These are phyloP conservation scores for Verbascum thapsus DNA, from an alignment of 257 asterid species.

Conservation along the genomic window DNA sequence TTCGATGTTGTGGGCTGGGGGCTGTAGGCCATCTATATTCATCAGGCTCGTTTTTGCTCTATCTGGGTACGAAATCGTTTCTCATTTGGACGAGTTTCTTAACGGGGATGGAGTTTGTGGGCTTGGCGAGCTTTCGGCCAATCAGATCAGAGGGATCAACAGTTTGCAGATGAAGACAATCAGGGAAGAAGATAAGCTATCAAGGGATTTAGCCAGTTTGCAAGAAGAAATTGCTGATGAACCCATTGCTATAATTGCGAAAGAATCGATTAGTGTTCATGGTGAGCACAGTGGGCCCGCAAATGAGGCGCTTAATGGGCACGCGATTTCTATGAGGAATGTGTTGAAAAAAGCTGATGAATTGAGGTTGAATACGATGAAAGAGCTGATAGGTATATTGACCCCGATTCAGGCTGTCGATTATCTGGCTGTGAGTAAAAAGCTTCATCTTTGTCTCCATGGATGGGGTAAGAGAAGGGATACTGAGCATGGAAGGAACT, in stretches of 20 bases:
- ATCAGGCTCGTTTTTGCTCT: slow-evolving; percentile 35
- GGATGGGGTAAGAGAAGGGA: slow-evolving; percentile 44
- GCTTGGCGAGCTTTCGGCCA: slow-evolving; percentile 25
- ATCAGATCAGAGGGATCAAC: slow-evolving; percentile 27
- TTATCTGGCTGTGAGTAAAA: slow-evolving; percentile 36
- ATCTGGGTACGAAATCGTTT: slow-evolving; percentile 26
- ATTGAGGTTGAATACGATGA: slow-evolving; percentile 35
- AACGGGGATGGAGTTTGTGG: slow-evolving; percentile 17
- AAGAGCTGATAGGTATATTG: slow-evolving; percentile 31
- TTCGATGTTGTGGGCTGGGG: slow-evolving; percentile 44
- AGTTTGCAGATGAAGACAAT: slow-evolving; percentile 31
- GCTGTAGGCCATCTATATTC: slow-evolving; percentile 48
- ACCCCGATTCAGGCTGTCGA: slow-evolving; percentile 40
- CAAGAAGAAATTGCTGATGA: slow-evolving; percentile 42
- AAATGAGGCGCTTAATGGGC: slow-evolving; percentile 17
- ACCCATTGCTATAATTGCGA: slow-evolving; percentile 30
- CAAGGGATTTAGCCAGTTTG: slow-evolving; percentile 26
- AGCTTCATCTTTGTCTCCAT: slow-evolving; percentile 36
- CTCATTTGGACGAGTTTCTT: slow-evolving; percentile 1
- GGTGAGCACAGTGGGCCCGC: too few species aligned
- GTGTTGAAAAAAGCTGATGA: slow-evolving; percentile 37
- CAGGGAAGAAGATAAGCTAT: slow-evolving; percentile 20
- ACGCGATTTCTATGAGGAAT: slow-evolving; percentile 26
- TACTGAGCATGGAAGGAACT: slow-evolving; percentile 1
- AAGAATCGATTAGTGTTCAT: too few species aligned